Percentiles rank a stretch among this genome's conserved stretches.
These are phyloP conservation scores for Talaromyces liani DNA, from an alignment of 495 filamentous ascomycete species.

Conservation along the genomic window DNA sequence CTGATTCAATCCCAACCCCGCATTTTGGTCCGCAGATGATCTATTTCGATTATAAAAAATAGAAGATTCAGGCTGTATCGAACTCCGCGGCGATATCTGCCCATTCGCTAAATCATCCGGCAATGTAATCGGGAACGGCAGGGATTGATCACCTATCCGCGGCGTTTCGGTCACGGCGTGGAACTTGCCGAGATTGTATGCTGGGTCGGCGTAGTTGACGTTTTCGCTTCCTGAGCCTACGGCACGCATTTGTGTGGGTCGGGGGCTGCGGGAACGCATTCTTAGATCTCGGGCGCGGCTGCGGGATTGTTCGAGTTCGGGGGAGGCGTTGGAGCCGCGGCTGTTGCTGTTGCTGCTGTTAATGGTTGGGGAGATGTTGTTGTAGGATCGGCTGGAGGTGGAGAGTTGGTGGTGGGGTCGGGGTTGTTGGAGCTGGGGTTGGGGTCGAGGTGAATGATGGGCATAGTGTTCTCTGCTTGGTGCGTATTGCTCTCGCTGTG, in stretches of 20 bases:
- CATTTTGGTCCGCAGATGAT: not conserved
- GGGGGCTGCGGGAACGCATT: constrained; percentile 21
- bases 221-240: constrained; percentile 13
- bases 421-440: not conserved
- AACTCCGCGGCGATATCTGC: constrained; percentile 13
- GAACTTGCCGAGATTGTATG: constrained; percentile 20
- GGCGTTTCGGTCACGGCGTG: constrained; percentile 16
- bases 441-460: not conserved
- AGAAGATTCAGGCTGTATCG: constrained; percentile 4
- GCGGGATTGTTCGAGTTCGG: constrained; percentile 6
- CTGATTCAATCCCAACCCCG: not conserved
- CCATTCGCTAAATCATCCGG: constrained; percentile 13
- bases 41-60: not conserved
- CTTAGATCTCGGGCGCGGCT: constrained; percentile 18
- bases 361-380: not conserved
- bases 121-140: constrained; percentile 23
- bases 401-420: constrained; percentile 1
- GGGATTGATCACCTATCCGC: constrained; percentile 23
- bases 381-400: not conserved
- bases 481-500: not conserved
- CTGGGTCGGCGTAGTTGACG: constrained; percentile 21
- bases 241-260: constrained; percentile 12
- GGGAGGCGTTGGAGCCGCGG: not conserved
- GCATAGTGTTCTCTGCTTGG: not conserved
- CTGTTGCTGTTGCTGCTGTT: not conserved